Percentiles rank a stretch among this genome's conserved stretches.
phyloP scores from a whole-genome alignment of 352 stramenopile species.

The Phytophthora kernoviae region DNA sequence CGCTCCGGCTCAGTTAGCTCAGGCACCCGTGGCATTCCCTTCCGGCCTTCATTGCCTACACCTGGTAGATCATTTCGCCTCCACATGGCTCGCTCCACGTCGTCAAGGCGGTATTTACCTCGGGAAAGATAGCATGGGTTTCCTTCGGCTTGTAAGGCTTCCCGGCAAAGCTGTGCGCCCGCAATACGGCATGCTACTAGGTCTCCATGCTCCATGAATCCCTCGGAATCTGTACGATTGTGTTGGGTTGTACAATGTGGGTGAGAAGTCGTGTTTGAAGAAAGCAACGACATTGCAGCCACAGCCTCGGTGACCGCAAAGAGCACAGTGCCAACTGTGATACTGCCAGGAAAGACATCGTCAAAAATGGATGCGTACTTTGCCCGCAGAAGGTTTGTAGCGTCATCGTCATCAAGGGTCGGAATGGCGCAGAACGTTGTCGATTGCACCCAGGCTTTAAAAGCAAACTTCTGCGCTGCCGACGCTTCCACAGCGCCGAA shows the following conservation, averaged over 20 bases:
- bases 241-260: background rate
- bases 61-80: conserved; percentile 60
- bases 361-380: conserved; percentile 44
- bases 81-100: conserved; percentile 67
- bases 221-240: conserved; percentile 25
- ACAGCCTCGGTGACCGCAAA: conserved; percentile 63
- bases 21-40: conserved; percentile 53
- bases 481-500: conserved; percentile 34
- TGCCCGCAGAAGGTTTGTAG: conserved; percentile 4
- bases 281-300: background rate
- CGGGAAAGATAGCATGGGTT: conserved; percentile 31
- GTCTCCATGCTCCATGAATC: conserved; percentile 62
- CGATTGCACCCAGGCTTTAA: conserved; percentile 65
- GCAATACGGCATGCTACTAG: conserved; percentile 40
- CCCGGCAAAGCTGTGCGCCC: conserved; percentile 15
- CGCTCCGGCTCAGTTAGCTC: conserved; percentile 43
- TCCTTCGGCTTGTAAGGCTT: conserved; percentile 19
- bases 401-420: conserved; percentile 9
- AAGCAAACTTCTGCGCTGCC: conserved; percentile 54
- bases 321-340: conserved; percentile 54
- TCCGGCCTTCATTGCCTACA: conserved; percentile 67
- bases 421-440: conserved; percentile 48
- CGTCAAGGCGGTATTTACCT: conserved; percentile 37
- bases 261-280: conserved; percentile 1
- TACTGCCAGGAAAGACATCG: conserved; percentile 48